These are phyloP conservation scores for Tuber brumale DNA, from an alignment of 495 filamentous ascomycete genomes.

Conservation along the genomic window DNA sequence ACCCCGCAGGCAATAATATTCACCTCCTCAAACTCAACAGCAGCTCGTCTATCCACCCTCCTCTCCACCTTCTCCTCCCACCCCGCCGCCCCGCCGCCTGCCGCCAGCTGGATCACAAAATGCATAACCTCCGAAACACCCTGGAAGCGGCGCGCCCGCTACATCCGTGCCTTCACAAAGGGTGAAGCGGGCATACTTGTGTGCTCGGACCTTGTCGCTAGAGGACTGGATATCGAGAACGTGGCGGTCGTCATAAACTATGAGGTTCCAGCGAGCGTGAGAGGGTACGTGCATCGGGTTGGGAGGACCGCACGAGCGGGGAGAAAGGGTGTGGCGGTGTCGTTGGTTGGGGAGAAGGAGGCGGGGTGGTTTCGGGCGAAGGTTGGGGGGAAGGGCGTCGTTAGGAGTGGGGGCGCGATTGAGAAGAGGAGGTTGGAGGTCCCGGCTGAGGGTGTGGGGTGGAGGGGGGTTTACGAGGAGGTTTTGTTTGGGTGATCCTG, in stretches of 20 bases:
- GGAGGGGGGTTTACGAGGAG: slow-evolving; percentile 35
- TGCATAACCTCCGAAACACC: slow-evolving; percentile 40
- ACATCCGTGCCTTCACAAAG: slow-evolving; percentile 29
- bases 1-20: slow-evolving; percentile 64
- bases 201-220: slow-evolving; percentile 83
- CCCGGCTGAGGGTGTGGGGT: slow-evolving; percentile 32
- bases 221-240: slow-evolving; percentile 78
- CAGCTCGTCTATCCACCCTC: slow-evolving; percentile 70
- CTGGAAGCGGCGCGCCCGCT: slow-evolving; percentile 36
- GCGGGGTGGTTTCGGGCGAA: slow-evolving; percentile 81
- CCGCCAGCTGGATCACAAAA: slow-evolving; percentile 19
- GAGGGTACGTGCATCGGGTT: slow-evolving; percentile 86
- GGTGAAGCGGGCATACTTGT: slow-evolving; percentile 52
- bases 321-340: slow-evolving; percentile 70
- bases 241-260: slow-evolving; percentile 89
- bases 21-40: slow-evolving; percentile 77
- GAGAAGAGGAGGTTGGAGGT: slow-evolving; percentile 22
- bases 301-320: slow-evolving; percentile 85
- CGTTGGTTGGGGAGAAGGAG: slow-evolving; percentile 68
- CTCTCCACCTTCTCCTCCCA: slow-evolving; percentile 44
- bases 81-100: neutral
- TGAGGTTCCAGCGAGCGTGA: slow-evolving; percentile 81
- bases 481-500: slow-evolving; percentile 22
- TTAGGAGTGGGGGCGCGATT: slow-evolving; percentile 43
- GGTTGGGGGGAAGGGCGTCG: slow-evolving; percentile 50